Evolutionary conservation across 768 basidiomycete species (phyloP).

Genomic region (Naganishia onofrii): DNA sequence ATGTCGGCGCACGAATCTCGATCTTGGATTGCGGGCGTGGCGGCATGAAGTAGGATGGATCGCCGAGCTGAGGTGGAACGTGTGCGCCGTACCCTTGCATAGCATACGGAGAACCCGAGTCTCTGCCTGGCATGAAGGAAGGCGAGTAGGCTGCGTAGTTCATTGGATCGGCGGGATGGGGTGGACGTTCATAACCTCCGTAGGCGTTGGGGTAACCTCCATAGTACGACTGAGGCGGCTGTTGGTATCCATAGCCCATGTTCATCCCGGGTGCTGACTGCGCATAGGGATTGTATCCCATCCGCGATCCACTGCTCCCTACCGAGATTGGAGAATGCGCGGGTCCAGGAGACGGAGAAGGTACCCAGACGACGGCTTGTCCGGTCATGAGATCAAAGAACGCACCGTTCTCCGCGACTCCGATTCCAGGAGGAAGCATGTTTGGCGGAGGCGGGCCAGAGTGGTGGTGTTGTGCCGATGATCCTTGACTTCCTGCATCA

Average conservation of each 20-base stretch:
- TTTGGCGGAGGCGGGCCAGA: conserved; percentile 2
- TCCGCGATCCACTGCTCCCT: conserved; percentile 2
- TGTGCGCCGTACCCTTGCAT: conserved; percentile 9
- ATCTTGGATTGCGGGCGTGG: conserved; percentile 29
- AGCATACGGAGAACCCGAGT: conserved; percentile 15
- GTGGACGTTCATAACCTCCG: background rate
- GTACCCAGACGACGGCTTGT: conserved; percentile 32
- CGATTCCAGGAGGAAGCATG: conserved; percentile 33
- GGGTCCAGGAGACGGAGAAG: conserved; percentile 30
- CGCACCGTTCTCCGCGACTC: conserved; percentile 28
- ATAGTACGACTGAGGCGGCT: conserved; percentile 16
- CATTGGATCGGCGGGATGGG: conserved; percentile 5
- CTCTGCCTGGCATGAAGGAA: conserved; percentile 12
- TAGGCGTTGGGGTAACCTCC: background rate
- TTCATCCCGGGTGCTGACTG: background rate
- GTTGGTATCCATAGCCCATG: conserved; percentile 12
- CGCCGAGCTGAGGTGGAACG: conserved; percentile 17
- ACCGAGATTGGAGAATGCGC: background rate
- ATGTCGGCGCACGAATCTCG: conserved; percentile 30
- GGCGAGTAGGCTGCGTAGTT: conserved; percentile 3
- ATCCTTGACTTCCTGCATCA: conserved; percentile 27
- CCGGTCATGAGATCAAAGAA: conserved; percentile 34
- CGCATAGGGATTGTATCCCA: conserved; percentile 15
- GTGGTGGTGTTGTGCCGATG: conserved; percentile 18
- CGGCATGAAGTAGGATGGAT: conserved; percentile 31